Percentiles rank a stretch among this genome's conserved stretches.
These are phyloP conservation scores for Candida anutae DNA, from an alignment of 1,139 yeast genomes.

Conservation along the genomic window DNA sequence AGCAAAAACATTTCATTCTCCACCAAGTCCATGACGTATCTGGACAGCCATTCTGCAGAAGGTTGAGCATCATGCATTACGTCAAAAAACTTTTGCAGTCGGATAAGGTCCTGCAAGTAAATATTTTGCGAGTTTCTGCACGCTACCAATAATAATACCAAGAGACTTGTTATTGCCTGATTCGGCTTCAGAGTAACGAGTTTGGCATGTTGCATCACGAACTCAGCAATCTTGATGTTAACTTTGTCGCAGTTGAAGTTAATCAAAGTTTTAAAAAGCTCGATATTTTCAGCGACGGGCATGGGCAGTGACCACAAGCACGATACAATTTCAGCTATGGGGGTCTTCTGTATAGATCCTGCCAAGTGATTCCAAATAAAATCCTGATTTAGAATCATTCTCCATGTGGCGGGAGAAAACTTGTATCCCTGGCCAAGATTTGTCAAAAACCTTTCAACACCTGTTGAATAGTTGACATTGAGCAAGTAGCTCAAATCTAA, in stretches of 20 bases:
- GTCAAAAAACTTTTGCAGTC: too few relatives aligned
- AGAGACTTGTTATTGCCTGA: too few relatives aligned
- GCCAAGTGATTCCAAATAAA: constrained; percentile 18
- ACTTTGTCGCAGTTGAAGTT: constrained; percentile 21
- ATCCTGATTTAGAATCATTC: constrained; percentile 21
- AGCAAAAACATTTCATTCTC: too few relatives aligned
- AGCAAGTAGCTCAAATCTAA: constrained; percentile 20
- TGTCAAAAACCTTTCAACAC: constrained; percentile 20
- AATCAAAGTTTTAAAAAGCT: constrained; percentile 15
- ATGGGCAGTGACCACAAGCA: constrained; percentile 18
- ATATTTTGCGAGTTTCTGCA: constrained; percentile 12
- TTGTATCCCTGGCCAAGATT: constrained; percentile 21
- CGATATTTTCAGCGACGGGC: constrained; percentile 8
- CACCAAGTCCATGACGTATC: too few relatives aligned
- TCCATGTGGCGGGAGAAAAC: constrained; percentile 28
- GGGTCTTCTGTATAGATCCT: too few relatives aligned
- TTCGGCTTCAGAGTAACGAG: too few relatives aligned
- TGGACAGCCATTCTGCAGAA: too few relatives aligned
- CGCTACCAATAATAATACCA: constrained; percentile 7
- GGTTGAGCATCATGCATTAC: too few relatives aligned
- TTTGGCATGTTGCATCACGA: too few relatives aligned
- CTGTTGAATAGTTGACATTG: constrained; percentile 22
- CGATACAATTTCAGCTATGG: constrained; percentile 20
- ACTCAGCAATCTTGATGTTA: constrained; percentile 17
- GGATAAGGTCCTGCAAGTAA: too few relatives aligned